Evolutionary conservation across 192 early-diverging fungal species (phyloP), one percentile per base, ranked within the genome.

Genomic region (Linnemannia zychae): DNA sequence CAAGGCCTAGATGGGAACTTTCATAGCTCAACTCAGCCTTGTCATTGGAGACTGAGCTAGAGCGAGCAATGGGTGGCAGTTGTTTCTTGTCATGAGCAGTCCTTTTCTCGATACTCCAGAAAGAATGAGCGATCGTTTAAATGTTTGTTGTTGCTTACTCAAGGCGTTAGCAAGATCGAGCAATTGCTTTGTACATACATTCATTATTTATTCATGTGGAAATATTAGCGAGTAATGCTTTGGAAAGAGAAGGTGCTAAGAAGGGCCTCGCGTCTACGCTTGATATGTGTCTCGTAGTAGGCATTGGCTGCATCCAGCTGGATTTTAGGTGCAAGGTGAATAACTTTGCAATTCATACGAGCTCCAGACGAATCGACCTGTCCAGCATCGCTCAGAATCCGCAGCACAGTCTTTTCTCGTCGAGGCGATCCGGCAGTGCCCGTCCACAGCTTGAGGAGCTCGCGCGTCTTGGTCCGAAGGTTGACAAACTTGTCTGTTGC

Each of bases 401-500:
- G 76, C 49, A 85, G 7, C 7, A 60, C 53, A 5, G 79, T 78
- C 70, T 85, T 85, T 57, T 85, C 83, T 34, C 83, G 37, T 40
- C 77, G 75, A 48, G 83, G 74, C 36, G 48, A 60, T 34, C 76
- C 83, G 15, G 44, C 67, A 33, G 69, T 79, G 34, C 83, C 83
- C 3, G 83, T 85, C 83, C 83, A 85, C 7, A 85, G 50, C 50
- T 85, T 85, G 22, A 85, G 77, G 11, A 79, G 50, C 74, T 85
- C 83, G 2, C 83, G 74, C 15, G 83, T 85, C 69, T 85, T 85
- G 3, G 83, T 85, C 36, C 83, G 74, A 28, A 85, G 60, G 49
- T 85, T 85, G 22, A 85, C 83, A 76, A 85, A 85, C 74, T 75
- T 85, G 70, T 85, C 83, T 6, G 83, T 85, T 16, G 68, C 47